phyloP scores from a whole-genome alignment of 768 basidiomycete genomes.

The Thelephora ganbajun region DNA sequence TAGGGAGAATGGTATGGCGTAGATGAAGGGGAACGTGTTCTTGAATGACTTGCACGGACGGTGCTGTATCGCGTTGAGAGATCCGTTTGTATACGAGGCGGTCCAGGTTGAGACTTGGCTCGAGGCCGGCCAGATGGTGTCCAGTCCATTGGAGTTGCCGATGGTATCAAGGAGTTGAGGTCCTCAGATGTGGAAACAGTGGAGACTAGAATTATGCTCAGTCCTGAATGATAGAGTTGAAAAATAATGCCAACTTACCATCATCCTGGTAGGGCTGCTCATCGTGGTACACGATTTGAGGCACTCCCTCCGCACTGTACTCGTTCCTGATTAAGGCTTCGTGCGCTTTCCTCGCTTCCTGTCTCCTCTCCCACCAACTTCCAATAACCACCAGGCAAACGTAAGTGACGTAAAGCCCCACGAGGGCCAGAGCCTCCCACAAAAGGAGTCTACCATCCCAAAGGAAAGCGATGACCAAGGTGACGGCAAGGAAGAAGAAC shows the following conservation, averaged over 20 bases:
- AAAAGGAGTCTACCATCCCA: constrained; percentile 57
- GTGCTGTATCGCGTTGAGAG: constrained; percentile 15
- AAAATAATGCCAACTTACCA: constrained; percentile 25
- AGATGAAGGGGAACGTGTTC: constrained; percentile 32
- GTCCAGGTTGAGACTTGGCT: constrained; percentile 20
- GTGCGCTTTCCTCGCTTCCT: constrained; percentile 28
- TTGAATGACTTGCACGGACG: constrained; percentile 5
- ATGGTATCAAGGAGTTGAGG: constrained; percentile 9
- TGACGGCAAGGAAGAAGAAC: constrained; percentile 80
- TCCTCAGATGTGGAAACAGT: neutral
- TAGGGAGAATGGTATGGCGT: constrained; percentile 30
- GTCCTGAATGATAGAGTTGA: neutral
- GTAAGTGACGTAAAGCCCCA: constrained; percentile 66
- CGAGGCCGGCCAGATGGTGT: constrained; percentile 20
- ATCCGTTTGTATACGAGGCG: constrained; percentile 27
- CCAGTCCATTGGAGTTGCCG: constrained; percentile 3
- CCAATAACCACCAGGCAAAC: constrained; percentile 62
- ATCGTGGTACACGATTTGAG: constrained; percentile 20
- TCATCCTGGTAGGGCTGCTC: constrained; percentile 49
- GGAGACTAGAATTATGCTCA: constrained; percentile 4
- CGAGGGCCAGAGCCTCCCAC: constrained; percentile 62
- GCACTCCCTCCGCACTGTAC: constrained; percentile 34
- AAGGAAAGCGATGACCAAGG: constrained; percentile 62
- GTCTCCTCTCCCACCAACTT: constrained; percentile 60
- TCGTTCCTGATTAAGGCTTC: constrained; percentile 47